phyloP scores from a whole-genome alignment of 176 grass and related monocot species.

The Chrysopogon serrulatus region DNA sequence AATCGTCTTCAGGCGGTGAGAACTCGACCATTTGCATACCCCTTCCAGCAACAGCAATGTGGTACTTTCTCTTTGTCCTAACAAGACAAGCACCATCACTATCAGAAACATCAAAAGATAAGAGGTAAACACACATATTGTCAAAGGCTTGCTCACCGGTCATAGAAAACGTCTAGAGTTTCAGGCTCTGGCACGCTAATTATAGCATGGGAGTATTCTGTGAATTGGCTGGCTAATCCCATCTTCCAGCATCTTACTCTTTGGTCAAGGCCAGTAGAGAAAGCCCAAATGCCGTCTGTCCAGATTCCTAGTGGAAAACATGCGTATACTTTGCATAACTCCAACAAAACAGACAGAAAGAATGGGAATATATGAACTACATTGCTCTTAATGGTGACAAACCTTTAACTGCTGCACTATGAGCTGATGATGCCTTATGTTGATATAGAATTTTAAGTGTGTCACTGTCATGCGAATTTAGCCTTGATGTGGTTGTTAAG shows the following conservation, averaged over 20 bases:
- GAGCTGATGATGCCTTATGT: slow-evolving; percentile 51
- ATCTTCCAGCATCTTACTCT: slow-evolving; percentile 82
- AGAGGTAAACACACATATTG: neutral
- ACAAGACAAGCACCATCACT: slow-evolving; percentile 4
- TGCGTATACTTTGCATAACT: neutral
- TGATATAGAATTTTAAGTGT: slow-evolving; percentile 43
- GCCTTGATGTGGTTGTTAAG: neutral
- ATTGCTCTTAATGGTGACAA: neutral
- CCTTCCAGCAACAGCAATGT: slow-evolving; percentile 78
- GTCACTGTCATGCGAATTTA: neutral
- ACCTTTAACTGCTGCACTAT: slow-evolving; percentile 97
- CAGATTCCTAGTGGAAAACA: slow-evolving; percentile 52
- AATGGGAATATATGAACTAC: neutral
- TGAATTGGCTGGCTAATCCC: slow-evolving; percentile 24
- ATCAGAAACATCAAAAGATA: neutral
- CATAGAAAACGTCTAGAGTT: slow-evolving; percentile 59
- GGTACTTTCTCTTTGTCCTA: slow-evolving; percentile 49
- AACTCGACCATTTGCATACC: slow-evolving; percentile 92
- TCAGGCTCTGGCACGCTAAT: slow-evolving; percentile 92
- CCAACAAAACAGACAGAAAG: neutral
- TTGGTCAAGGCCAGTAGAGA: slow-evolving; percentile 89
- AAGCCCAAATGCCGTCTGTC: slow-evolving; percentile 81
- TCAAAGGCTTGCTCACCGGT: slow-evolving; percentile 36
- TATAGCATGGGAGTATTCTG: slow-evolving; percentile 53
- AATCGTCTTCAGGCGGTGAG: neutral